Conservation (phyloP, 345 rosid species). For the Mallotus nudiflorus region DNA sequence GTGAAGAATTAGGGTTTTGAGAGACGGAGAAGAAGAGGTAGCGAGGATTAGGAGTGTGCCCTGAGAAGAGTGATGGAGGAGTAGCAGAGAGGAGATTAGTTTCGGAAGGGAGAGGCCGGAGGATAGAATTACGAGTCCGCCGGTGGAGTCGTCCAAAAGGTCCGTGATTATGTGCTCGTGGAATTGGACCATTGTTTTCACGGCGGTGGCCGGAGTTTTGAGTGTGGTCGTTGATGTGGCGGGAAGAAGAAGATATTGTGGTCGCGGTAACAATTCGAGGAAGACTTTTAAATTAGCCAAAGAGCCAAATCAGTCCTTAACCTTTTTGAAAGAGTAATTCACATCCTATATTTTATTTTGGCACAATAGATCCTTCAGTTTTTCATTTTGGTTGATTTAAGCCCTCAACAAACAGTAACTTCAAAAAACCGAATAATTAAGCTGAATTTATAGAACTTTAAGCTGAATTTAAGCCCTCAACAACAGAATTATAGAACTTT, state of each 20-base stretch:
- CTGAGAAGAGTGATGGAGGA: slow-evolving; percentile 59
- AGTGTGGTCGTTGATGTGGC: neutral
- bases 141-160: slow-evolving; percentile 64
- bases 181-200: slow-evolving; percentile 65
- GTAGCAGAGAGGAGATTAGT: slow-evolving; percentile 64
- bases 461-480: no score
- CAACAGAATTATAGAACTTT: no score
- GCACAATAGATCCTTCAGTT: no score
- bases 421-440: no score
- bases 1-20: slow-evolving; percentile 64
- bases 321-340: no score
- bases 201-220: slow-evolving; percentile 18
- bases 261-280: no score
- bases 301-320: no score
- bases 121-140: slow-evolving; percentile 72
- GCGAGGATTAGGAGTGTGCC: slow-evolving; percentile 80
- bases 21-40: slow-evolving; percentile 50
- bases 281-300: no score
- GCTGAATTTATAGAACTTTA: no score
- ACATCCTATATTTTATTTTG: no score
- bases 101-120: slow-evolving; percentile 78
- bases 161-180: slow-evolving; percentile 77
- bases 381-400: no score
- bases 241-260: neutral
- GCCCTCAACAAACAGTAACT: no score